Conservation (phyloP, 306 rosid species). For the Medicago ruthenica region DNA sequence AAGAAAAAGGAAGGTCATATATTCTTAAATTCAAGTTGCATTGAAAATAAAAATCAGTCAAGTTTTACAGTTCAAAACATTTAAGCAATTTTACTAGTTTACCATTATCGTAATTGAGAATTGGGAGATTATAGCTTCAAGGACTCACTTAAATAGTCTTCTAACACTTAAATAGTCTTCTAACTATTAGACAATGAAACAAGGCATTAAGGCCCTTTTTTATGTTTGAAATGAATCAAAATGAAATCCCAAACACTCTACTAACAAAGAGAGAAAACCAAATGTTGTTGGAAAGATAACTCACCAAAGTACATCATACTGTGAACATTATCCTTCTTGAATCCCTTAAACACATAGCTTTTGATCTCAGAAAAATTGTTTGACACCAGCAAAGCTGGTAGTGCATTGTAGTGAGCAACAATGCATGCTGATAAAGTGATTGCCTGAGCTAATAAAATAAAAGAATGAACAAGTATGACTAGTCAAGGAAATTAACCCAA, state of each 20-base stretch:
- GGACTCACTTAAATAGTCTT: slow-evolving; percentile 8
- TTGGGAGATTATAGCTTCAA: background rate
- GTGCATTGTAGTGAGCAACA: slow-evolving; percentile 94
- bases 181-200: background rate
- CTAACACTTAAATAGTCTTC: slow-evolving; percentile 8
- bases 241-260: slow-evolving; percentile 7
- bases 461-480: slow-evolving; percentile 79
- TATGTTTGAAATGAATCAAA: slow-evolving; percentile 22
- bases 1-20: background rate
- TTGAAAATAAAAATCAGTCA: background rate
- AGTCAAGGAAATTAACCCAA: slow-evolving; percentile 64
- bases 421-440: slow-evolving; percentile 94
- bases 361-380: slow-evolving; percentile 97
- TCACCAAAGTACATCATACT: slow-evolving; percentile 90
- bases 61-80: slow-evolving; percentile 1
- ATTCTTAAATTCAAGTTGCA: slow-evolving; percentile 19
- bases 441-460: slow-evolving; percentile 96
- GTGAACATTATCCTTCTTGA: slow-evolving; percentile 84
- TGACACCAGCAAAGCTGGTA: slow-evolving; percentile 91
- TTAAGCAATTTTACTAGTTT: slow-evolving; percentile 9
- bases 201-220: background rate
- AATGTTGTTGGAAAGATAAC: slow-evolving; percentile 42
- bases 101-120: slow-evolving; percentile 21
- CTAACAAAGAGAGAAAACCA: slow-evolving; percentile 20
- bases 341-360: slow-evolving; percentile 93